phyloP scores from a whole-genome alignment of 1,284 basidiomycete species.

The Malassezia sp. region DNA sequence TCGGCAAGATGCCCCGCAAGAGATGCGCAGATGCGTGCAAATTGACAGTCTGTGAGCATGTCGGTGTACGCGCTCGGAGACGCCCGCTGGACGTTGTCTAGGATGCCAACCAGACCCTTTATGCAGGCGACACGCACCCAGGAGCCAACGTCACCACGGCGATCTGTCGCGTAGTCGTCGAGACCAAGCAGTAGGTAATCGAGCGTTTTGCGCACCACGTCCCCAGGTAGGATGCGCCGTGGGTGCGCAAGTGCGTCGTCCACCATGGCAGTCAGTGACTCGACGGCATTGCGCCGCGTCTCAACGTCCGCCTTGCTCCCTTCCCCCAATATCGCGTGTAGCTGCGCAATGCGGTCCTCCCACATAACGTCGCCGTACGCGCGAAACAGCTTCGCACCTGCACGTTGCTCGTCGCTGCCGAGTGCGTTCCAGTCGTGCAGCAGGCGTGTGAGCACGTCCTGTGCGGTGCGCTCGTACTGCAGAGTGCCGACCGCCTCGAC shows the following conservation, averaged over 20 bases:
- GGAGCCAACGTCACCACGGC: slow-evolving; percentile 91
- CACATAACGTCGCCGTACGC: not conserved
- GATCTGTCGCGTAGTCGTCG: slow-evolving; percentile 80
- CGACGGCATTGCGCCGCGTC: slow-evolving; percentile 60
- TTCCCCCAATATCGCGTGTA: slow-evolving; percentile 51
- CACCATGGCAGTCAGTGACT: slow-evolving; percentile 52
- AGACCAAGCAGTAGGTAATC: slow-evolving; percentile 55
- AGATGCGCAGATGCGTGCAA: no score
- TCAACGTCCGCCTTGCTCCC: slow-evolving; percentile 50
- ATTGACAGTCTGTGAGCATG: no score
- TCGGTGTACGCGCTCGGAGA: no score
- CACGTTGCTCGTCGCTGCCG: slow-evolving; percentile 62
- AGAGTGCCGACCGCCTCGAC: slow-evolving; percentile 59
- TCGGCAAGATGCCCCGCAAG: slow-evolving; percentile 56
- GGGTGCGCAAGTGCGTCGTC: not conserved
- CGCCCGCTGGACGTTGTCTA: no score
- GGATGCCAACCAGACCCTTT: no score
- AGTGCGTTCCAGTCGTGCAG: slow-evolving; percentile 45
- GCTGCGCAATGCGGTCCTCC: not conserved
- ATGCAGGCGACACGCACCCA: slow-evolving; percentile 77
- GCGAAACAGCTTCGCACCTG: slow-evolving; percentile 59
- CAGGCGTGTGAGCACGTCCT: slow-evolving; percentile 51
- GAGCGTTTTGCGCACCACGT: not conserved
- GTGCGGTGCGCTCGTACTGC: slow-evolving; percentile 51
- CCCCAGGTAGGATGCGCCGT: slow-evolving; percentile 1